A percentile compares a stretch with the other conserved stretches of the same genome.
Conservation (phyloP, 805 yeast genomes). For the Pichia nanzhaoensis region DNA sequence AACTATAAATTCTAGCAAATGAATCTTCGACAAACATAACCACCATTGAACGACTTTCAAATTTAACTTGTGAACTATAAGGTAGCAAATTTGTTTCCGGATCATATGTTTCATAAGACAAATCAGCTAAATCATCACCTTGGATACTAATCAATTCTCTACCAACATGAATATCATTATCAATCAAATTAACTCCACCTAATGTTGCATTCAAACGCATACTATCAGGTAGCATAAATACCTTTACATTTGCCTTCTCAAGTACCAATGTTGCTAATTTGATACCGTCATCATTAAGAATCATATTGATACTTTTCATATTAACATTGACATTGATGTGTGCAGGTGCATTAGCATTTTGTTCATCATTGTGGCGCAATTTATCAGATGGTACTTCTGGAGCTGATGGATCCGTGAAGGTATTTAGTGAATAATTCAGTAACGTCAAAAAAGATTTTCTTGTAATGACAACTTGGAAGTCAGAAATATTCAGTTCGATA, state of each 20-base stretch:
- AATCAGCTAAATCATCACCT: conserved; percentile 71
- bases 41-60: conserved; percentile 69
- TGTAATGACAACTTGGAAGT: conserved; percentile 66
- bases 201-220: conserved; percentile 65
- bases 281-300: conserved; percentile 76
- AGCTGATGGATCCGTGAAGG: conserved; percentile 80
- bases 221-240: conserved; percentile 66
- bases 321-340: conserved; percentile 63
- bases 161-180: conserved; percentile 58
- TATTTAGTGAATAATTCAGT: conserved; percentile 73
- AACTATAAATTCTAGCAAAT: conserved; percentile 56
- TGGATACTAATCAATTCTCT: conserved; percentile 64
- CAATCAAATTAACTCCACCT: conserved; percentile 74
- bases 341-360: conserved; percentile 57
- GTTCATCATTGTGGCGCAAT: conserved; percentile 58
- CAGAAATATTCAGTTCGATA: conserved; percentile 65
- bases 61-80: conserved; percentile 51
- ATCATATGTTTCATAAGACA: conserved; percentile 78
- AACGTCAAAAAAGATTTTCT: conserved; percentile 74
- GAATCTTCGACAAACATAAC: conserved; percentile 81
- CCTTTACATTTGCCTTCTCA: conserved; percentile 62
- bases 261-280: conserved; percentile 74
- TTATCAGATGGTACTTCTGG: conserved; percentile 64
- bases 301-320: conserved; percentile 65
- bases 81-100: conserved; percentile 39